Evolutionary conservation across 1,284 basidiomycete species (phyloP).

Genomic region (Rhizopogon parksii): DNA sequence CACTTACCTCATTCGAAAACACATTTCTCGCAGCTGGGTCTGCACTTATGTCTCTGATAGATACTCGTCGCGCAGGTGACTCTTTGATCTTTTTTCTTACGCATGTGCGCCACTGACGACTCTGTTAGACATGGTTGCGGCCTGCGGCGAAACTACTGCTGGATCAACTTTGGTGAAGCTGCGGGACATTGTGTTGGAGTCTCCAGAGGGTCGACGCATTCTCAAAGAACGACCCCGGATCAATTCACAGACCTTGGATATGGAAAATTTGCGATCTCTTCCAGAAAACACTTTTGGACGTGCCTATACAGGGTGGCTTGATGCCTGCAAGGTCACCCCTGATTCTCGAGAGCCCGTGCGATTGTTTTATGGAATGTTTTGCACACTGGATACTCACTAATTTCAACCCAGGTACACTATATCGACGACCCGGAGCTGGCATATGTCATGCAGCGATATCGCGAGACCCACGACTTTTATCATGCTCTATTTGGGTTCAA

Average conservation of each 20-base stretch:
- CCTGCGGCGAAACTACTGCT: constrained; percentile 86
- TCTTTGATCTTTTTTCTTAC: background rate
- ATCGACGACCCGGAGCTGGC: constrained; percentile 90
- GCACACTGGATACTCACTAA: constrained; percentile 5
- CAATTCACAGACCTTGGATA: constrained; percentile 71
- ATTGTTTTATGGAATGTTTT: constrained; percentile 5
- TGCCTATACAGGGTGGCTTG: constrained; percentile 89
- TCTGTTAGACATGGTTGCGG: constrained; percentile 82
- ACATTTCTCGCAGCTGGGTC: constrained; percentile 83
- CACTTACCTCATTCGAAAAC: constrained; percentile 76
- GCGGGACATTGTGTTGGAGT: constrained; percentile 74
- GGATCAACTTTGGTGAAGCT: constrained; percentile 75
- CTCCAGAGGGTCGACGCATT: constrained; percentile 76
- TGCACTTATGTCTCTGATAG: constrained; percentile 74
- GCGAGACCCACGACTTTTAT: constrained; percentile 96
- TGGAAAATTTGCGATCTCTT: constrained; percentile 59
- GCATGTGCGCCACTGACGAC: constrained; percentile 2
- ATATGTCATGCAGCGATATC: constrained; percentile 96
- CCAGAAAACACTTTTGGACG: constrained; percentile 82
- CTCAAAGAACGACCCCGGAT: constrained; percentile 81
- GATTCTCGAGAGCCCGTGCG: constrained; percentile 89
- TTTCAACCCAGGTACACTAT: constrained; percentile 70
- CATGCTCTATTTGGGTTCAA: constrained; percentile 86
- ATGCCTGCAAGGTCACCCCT: constrained; percentile 86
- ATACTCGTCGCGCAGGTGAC: constrained; percentile 80